Conservation (phyloP, 495 filamentous ascomycete species). For the Aspergillus nanangensis region DNA sequence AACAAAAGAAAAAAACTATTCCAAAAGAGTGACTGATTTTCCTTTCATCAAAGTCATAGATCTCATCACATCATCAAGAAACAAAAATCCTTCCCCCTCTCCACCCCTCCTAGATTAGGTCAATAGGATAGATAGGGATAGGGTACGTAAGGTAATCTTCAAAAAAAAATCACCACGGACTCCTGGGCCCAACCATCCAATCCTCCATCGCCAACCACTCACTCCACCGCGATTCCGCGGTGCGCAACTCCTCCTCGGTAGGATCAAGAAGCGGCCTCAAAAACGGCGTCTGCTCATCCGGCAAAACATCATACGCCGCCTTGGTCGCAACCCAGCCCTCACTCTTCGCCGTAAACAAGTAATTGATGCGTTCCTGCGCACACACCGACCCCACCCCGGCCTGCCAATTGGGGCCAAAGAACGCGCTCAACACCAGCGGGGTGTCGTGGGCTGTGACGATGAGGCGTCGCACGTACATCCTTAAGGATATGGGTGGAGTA, state of each 20-base stretch:
- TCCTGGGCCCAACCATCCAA: constrained; percentile 79
- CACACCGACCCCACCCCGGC: constrained; percentile 73
- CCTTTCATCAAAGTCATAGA: constrained; percentile 2
- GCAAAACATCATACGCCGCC: constrained; percentile 75
- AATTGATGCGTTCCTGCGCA: constrained; percentile 85
- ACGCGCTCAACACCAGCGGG: constrained; percentile 70
- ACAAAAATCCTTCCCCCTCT: not conserved
- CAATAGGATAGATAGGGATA: too few relatives aligned
- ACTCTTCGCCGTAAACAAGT: constrained; percentile 92
- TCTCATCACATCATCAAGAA: constrained; percentile 2
- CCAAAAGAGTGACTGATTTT: not conserved
- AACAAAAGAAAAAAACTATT: not conserved
- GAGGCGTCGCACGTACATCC: constrained; percentile 85
- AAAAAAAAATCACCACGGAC: constrained; percentile 37
- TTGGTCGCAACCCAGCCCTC: constrained; percentile 85
- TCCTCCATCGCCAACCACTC: constrained; percentile 94
- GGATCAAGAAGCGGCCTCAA: constrained; percentile 70
- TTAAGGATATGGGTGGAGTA: too few relatives aligned
- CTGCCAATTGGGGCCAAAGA: constrained; percentile 85
- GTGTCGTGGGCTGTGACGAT: constrained; percentile 85
- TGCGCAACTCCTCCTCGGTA: constrained; percentile 71
- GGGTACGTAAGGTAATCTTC: too few relatives aligned
- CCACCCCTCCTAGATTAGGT: too few relatives aligned
- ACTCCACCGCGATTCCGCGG: constrained; percentile 77
- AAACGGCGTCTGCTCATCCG: constrained; percentile 79